phyloP scores from a whole-genome alignment of 2,329 filamentous ascomycete genomes.

The Epichloe gansuensis region DNA sequence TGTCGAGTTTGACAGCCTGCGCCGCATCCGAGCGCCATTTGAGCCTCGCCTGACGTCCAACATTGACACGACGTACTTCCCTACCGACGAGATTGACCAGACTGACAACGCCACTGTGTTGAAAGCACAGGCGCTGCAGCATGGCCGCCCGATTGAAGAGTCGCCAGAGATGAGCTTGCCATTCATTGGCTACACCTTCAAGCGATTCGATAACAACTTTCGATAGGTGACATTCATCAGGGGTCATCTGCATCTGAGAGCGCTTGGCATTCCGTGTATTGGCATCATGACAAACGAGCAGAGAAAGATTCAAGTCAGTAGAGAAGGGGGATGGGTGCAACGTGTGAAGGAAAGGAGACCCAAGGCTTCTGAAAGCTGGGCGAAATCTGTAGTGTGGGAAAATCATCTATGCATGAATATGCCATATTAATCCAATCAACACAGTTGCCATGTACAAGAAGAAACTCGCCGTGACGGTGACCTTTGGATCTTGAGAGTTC shows the following conservation, averaged over 20 bases:
- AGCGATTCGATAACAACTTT: conserved; percentile 76
- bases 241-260: background rate
- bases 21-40: conserved; percentile 88
- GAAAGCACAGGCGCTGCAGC: conserved; percentile 68
- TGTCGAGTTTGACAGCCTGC: conserved; percentile 86
- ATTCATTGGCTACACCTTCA: conserved; percentile 60
- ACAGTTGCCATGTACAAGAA: background rate
- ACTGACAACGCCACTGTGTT: conserved; percentile 83
- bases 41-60: conserved; percentile 88
- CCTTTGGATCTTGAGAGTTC: too few species aligned
- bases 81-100: conserved; percentile 95
- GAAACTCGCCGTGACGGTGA: background rate
- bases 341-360: background rate
- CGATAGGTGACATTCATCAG: conserved; percentile 25
- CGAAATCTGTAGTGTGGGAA: background rate
- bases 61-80: conserved; percentile 97
- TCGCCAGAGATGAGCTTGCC: conserved; percentile 91
- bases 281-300: background rate
- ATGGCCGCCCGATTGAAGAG: conserved; percentile 56
- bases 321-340: background rate
- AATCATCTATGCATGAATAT: background rate
- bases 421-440: background rate
- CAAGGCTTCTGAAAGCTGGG: background rate
- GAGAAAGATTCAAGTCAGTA: background rate
- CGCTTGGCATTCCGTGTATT: background rate